phyloP scores from a whole-genome alignment of 1,139 yeast species.

The Candida sojae region DNA sequence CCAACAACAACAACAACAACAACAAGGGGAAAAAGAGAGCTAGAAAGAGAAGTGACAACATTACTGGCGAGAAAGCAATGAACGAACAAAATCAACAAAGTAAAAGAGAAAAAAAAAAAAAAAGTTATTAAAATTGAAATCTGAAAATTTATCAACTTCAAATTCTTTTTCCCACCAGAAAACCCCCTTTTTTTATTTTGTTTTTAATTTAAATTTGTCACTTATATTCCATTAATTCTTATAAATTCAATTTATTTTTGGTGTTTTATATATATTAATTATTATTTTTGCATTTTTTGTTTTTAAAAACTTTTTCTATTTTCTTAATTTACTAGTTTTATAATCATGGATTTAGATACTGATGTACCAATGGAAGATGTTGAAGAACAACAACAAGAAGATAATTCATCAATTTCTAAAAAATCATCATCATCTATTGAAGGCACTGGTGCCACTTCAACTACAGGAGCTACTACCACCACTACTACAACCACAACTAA shows the following conservation, averaged over 20 bases:
- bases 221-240: no score
- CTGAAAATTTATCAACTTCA: no score
- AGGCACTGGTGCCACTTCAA: constrained; percentile 8
- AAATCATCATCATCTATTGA: constrained; percentile 8
- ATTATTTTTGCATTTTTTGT: not conserved
- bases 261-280: not conserved
- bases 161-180: no score
- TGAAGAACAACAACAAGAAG: constrained; percentile 40
- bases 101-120: not conserved
- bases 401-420: constrained; percentile 2
- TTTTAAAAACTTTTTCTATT: not conserved
- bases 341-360: constrained; percentile 60
- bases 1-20: not conserved
- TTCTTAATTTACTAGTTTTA: not conserved
- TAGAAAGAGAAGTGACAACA: no score
- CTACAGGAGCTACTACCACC: constrained; percentile 5
- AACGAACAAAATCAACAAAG: not conserved
- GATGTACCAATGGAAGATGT: constrained; percentile 77
- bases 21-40: not conserved
- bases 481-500: constrained; percentile 7
- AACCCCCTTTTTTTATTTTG: no score
- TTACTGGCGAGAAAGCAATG: not conserved
- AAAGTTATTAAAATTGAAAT: not conserved
- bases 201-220: no score
- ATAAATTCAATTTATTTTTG: no score